Percentiles rank a stretch among this genome's conserved stretches.
Conservation (phyloP, 2,329 filamentous ascomycete species). For the Fusarium sp. region DNA sequence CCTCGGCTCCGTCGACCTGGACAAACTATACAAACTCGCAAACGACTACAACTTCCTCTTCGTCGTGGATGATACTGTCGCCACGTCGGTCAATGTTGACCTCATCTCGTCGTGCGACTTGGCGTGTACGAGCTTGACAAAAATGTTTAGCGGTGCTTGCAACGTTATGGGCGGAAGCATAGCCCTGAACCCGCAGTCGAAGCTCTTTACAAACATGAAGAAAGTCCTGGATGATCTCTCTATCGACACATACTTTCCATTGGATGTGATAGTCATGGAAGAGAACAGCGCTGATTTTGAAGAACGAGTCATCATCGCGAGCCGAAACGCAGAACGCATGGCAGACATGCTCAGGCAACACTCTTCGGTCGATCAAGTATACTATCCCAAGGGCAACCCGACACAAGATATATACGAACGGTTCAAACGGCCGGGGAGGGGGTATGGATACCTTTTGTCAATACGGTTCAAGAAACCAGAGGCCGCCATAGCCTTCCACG, state of each 20-base stretch:
- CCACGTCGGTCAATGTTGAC: constrained; percentile 59
- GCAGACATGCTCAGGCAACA: constrained; percentile 44
- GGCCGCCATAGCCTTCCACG: constrained; percentile 59
- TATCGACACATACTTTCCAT: constrained; percentile 40
- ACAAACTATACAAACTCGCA: constrained; percentile 43
- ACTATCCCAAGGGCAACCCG: constrained; percentile 55
- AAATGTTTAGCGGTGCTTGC: constrained; percentile 66
- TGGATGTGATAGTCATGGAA: constrained; percentile 49
- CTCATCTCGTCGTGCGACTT: constrained; percentile 60
- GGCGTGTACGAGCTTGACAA: constrained; percentile 64
- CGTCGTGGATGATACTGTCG: constrained; percentile 60
- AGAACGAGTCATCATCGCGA: constrained; percentile 46
- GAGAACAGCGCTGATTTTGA: constrained; percentile 55
- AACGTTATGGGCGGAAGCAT: constrained; percentile 64
- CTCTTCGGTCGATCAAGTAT: constrained; percentile 45
- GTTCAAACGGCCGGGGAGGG: constrained; percentile 53
- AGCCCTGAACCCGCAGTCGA: constrained; percentile 57
- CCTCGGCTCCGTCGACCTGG: constrained; percentile 46
- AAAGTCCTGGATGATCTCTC: constrained; percentile 31
- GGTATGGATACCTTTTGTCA: constrained; percentile 65
- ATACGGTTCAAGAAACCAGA: constrained; percentile 57
- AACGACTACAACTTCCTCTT: constrained; percentile 55
- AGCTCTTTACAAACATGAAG: constrained; percentile 48
- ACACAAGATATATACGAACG: constrained; percentile 49
- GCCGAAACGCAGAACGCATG: constrained; percentile 42